phyloP scores from a whole-genome alignment of 768 basidiomycete genomes.

The Lenzites betulinus region DNA sequence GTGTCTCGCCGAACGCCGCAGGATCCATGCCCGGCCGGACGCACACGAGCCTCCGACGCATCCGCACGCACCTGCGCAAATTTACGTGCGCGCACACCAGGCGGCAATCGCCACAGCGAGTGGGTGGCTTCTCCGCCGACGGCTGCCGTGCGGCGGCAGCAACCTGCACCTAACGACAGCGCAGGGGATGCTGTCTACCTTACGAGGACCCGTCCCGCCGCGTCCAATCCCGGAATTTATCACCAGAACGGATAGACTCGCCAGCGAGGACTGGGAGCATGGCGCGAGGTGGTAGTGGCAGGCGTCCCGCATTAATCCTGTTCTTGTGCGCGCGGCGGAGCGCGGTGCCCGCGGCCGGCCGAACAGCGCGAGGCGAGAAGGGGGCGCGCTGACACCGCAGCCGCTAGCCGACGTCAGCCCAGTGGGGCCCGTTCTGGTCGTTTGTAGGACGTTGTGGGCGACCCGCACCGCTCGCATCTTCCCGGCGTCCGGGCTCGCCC shows the following conservation, averaged over 20 bases:
- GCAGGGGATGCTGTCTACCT: neutral
- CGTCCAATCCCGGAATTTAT: no score
- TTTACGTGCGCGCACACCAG: neutral
- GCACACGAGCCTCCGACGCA: neutral
- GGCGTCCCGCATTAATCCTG: neutral
- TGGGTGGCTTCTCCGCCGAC: neutral
- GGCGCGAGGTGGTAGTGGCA: no score
- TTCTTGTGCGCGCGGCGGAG: neutral
- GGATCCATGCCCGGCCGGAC: neutral
- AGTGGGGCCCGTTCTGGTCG: neutral
- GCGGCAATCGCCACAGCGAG: neutral
- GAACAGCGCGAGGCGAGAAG: neutral
- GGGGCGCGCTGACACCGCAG: neutral
- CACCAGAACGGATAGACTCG: no score
- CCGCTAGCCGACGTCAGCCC: neutral
- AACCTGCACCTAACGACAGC: no score
- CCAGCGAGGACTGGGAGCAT: no score
- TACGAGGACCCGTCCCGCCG: neutral
- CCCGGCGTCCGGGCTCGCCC: neutral
- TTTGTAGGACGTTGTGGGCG: slow-evolving; percentile 7
- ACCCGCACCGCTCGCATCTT: neutral
- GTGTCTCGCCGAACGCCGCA: neutral
- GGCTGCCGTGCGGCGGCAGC: neutral
- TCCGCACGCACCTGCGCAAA: no score
- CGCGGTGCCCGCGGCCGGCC: no score